Base-by-base conservation (phyloP, 768 basidiomycete species). In the Daedalea quercina region DNA sequence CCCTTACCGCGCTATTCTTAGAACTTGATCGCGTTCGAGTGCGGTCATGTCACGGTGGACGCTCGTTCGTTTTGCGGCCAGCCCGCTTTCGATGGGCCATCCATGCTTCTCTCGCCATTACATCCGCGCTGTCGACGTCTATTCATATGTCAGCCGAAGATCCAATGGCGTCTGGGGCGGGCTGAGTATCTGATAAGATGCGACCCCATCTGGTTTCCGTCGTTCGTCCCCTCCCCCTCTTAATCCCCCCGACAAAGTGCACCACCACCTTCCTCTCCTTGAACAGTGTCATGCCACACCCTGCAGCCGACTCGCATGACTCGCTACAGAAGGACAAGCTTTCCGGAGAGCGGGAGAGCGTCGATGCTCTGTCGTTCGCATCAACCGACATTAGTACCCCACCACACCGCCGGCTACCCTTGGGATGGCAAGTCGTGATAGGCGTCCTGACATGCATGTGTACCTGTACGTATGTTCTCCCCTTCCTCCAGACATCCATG, bases 361-460 rank as follows among this genome's bases (percentile, higher is more conserved):
- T 20, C 48, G 34, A 54, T 11, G 33, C 50, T 4, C 50, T 57
- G 25, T 46, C 57, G 15, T 55, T 47, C 40, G 23, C 37, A 19
- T 40, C 48, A 3, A n/a, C 41, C 8, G 47, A 48, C 15, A n/a
- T n/a, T n/a, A 47, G 22, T 20, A 20, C 42, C 1, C 25, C 60
- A 23, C 19, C 59, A 28, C 67, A 64, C 58, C 65, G 62, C 9
- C 64, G 50, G 43, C 53, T 73, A 28, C 72, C 72, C 22, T 57
- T 70, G 34, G 54, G 49, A 26, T 73, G 70, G 72, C 66, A 70
- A 51, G 54, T 67, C 12, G 60, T 58, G 22, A 68, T 73, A 55
- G 64, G 71, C 33, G 53, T 68, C 22, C 53, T 73, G 61, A 73
- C 70, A 3, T 73, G 72, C 60, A 53, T 73, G 53, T 71, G 70